Conservation (phyloP, 2,329 filamentous ascomycete genomes). For the Intubia oerlemansii region DNA sequence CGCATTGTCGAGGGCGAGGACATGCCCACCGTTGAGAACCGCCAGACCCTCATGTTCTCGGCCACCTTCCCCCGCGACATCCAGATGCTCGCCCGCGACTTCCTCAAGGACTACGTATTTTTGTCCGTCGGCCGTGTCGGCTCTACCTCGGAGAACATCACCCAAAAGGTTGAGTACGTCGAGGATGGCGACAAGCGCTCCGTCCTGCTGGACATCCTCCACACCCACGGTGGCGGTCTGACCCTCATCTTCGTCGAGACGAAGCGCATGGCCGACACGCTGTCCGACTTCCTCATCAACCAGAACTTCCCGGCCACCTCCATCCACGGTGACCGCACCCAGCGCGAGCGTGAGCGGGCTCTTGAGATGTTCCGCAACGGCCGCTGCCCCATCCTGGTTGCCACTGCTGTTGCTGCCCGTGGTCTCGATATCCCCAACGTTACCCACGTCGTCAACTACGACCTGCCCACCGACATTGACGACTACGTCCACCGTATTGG, state of each 20-base stretch:
- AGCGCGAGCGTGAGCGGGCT: conserved; percentile 95
- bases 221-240: conserved; percentile 72
- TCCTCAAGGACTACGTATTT: conserved; percentile 98
- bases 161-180: conserved; percentile 91
- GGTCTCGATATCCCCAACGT: conserved; percentile 92
- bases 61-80: conserved; percentile 98
- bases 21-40: conserved; percentile 65
- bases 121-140: conserved; percentile 95
- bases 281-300: conserved; percentile 97
- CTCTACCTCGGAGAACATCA: conserved; percentile 99
- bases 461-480: conserved; percentile 76
- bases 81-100: conserved; percentile 95
- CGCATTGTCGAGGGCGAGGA: conserved; percentile 97
- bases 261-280: conserved; percentile 96
- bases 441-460: conserved; percentile 96
- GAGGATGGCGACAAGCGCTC: conserved; percentile 95
- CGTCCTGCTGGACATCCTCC: conserved; percentile 87
- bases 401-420: conserved; percentile 83
- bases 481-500: conserved; percentile 98
- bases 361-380: conserved; percentile 94
- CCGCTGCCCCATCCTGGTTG: conserved; percentile 88
- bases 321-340: conserved; percentile 94
- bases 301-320: conserved; percentile 96
- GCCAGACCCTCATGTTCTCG: conserved; percentile 99
- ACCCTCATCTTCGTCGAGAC: conserved; percentile 98